Evolutionary conservation across 495 filamentous ascomycete genomes (phyloP).

Genomic region (Durotheca rogersii): DNA sequence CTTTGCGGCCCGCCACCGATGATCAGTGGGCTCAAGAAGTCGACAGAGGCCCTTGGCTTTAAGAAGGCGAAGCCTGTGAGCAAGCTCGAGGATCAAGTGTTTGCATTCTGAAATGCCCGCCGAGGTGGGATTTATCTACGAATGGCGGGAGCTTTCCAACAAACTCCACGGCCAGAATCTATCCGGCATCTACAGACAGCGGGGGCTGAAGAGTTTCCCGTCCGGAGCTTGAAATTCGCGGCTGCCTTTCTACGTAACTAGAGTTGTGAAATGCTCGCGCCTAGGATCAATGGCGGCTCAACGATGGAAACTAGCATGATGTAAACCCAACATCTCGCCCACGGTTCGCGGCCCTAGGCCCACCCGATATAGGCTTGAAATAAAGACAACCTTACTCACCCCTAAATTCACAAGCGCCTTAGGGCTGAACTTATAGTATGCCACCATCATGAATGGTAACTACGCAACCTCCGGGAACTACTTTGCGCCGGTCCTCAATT

Average conservation of each 20-base stretch:
- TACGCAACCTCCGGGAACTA: too few relatives aligned
- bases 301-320: not conserved
- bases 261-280: too few relatives aligned
- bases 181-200: not conserved
- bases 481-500: too few relatives aligned
- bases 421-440: too few relatives aligned
- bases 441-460: too few relatives aligned
- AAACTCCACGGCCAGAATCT: not conserved
- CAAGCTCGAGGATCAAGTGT: constrained; percentile 97
- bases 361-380: constrained; percentile 4
- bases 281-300: too few relatives aligned
- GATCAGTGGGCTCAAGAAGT: constrained; percentile 97
- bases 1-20: constrained; percentile 96
- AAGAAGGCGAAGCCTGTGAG: constrained; percentile 89
- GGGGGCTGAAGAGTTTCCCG: not conserved
- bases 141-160: not conserved
- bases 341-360: not conserved
- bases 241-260: too few relatives aligned
- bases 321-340: not conserved
- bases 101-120: constrained; percentile 76
- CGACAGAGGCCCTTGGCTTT: constrained; percentile 83
- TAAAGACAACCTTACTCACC: constrained; percentile 1
- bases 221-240: not conserved
- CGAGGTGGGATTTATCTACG: not conserved
- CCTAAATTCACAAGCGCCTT: not conserved